Base-by-base conservation (phyloP, 139 green algal species). In the Chlorella ohadii region DNA sequence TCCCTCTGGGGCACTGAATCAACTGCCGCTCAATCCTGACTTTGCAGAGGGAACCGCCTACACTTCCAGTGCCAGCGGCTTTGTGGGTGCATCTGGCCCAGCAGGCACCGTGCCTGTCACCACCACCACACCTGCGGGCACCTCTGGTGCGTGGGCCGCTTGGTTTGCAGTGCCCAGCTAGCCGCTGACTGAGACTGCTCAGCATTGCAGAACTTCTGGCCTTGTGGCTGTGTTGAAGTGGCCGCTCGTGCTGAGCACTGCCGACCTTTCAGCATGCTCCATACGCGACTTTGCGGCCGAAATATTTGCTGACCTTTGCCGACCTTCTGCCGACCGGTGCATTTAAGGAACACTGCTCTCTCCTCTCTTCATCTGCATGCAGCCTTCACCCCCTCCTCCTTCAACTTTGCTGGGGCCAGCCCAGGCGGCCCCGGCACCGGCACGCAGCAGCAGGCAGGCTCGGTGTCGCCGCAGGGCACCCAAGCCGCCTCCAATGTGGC, bases 381-480 rank as follows among this genome's bases (percentile, higher is more conserved):
- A 82, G 78, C 39, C 55, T n/a, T 72, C 36, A 55, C 56, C 47
- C 81, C 81, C 17, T 28, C 17, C 19, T 41, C 36, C 19, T 85
- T 65, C 57, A n/a, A 41, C 17, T 80, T 85, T 34, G 39, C 56
- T 1, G 81, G 51, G 0, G 20, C 81, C 81, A 51, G 22, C 68
- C 64, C 81, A 4, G 70, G 16, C 3, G 76, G 76, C 13, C 59
- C 59, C 1, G 76, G 76, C 55, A 81, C 74, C 31, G 78, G 78
- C 65, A 27, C 17, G 4, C 64, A 86, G 68, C 82, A 78, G 71
- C 78, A 88, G 79, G 55, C 78, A 0, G 78, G 66, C 13, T 68
- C 55, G 9, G 36, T 65, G 11, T 51, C 71, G 12, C 57, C 57
- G 4, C 25, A 27, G 22, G 41, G 79, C 55, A 73, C 79, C 22